Percentiles rank a stretch among this genome's conserved stretches.
These are phyloP conservation scores for Epichloe gansuensis DNA, from an alignment of 2,329 filamentous ascomycete genomes.

Conservation along the genomic window DNA sequence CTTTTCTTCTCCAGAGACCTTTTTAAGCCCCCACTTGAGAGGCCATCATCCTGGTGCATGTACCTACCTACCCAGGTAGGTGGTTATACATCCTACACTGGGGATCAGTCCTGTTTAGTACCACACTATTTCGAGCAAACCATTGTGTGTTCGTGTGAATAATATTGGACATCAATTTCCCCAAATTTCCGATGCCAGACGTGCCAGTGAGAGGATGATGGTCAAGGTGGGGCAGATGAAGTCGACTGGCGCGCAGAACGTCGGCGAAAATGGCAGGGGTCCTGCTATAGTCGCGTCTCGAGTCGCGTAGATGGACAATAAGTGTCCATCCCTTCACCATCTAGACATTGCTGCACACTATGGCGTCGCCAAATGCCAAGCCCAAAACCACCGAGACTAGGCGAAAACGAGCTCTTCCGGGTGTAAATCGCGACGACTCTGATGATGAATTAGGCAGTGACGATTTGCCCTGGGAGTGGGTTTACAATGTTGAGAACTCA, in stretches of 20 bases:
- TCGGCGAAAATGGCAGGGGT: neutral
- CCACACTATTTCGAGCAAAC: too few species aligned
- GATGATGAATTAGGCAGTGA: constrained; percentile 74
- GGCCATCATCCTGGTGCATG: too few species aligned
- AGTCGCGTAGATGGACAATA: constrained; percentile 15
- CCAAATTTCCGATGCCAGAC: too few species aligned
- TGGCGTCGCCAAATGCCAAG: constrained; percentile 14
- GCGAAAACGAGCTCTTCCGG: constrained; percentile 24
- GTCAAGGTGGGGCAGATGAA: neutral
- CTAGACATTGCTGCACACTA: constrained; percentile 6
- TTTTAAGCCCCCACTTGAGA: too few species aligned
- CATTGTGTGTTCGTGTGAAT: too few species aligned
- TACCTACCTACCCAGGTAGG: too few species aligned
- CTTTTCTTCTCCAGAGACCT: too few species aligned
- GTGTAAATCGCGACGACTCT: constrained; percentile 63
- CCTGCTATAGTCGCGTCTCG: constrained; percentile 16
- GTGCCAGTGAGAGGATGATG: neutral
- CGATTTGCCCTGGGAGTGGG: constrained; percentile 68
- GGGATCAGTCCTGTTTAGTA: too few species aligned
- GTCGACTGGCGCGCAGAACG: neutral
- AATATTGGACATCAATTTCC: too few species aligned
- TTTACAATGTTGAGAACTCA: constrained; percentile 41
- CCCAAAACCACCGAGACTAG: constrained; percentile 12
- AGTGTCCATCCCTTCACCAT: neutral
- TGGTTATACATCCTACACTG: too few species aligned